Percentiles rank a stretch among this genome's conserved stretches.
These are phyloP conservation scores for Davidsoniella eucalypti DNA, from an alignment of 2,329 filamentous ascomycete genomes.

Conservation along the genomic window DNA sequence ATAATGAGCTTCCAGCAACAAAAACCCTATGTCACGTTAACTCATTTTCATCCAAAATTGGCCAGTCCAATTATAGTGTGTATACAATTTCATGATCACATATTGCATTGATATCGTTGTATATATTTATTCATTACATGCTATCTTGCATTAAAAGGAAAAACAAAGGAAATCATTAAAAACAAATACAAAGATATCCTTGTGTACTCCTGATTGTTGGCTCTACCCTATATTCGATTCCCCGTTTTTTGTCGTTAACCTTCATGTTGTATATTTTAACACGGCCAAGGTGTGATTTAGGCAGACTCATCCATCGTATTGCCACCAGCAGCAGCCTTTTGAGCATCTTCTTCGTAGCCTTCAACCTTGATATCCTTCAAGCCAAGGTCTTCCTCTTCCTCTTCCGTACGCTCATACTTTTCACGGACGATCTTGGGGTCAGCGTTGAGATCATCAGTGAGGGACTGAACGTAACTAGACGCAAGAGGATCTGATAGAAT, in stretches of 20 bases:
- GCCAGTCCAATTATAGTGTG: too few species aligned
- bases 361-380: slow-evolving; percentile 87
- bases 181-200: slow-evolving; percentile 1
- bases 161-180: slow-evolving; percentile 4
- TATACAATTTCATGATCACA: too few species aligned
- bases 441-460: slow-evolving; percentile 50
- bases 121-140: not conserved
- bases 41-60: too few species aligned
- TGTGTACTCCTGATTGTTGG: not conserved
- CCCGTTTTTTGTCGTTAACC: not conserved
- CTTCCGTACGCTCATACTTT: slow-evolving; percentile 72
- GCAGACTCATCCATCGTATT: slow-evolving; percentile 9
- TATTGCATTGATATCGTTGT: too few species aligned
- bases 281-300: not conserved
- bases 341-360: slow-evolving; percentile 47
- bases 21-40: too few species aligned
- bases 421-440: slow-evolving; percentile 70
- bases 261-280: not conserved
- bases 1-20: too few species aligned
- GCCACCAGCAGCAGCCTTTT: slow-evolving; percentile 16
- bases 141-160: not conserved
- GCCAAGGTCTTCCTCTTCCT: slow-evolving; percentile 88
- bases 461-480: slow-evolving; percentile 83
- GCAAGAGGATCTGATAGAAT: slow-evolving; percentile 78
- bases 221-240: not conserved